These are phyloP conservation scores for Magnusiomyces paraingens DNA, from an alignment of 1,139 yeast genomes.

Conservation along the genomic window DNA sequence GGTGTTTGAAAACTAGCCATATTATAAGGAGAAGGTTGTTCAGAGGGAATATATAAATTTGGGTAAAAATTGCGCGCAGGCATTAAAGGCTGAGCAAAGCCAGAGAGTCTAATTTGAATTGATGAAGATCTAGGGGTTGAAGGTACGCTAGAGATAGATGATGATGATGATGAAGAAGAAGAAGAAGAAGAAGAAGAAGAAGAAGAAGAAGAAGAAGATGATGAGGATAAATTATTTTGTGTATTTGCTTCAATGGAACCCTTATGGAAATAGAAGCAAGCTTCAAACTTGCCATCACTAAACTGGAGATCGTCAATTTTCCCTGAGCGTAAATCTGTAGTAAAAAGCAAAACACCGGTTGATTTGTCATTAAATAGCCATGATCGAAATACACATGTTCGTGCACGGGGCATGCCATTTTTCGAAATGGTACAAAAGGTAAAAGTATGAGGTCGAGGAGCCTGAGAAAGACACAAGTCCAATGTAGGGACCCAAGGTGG, in stretches of 20 bases:
- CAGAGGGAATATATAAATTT: neutral
- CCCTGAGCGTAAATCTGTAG: constrained; percentile 65
- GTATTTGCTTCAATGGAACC: neutral
- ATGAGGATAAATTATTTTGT: neutral
- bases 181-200: neutral
- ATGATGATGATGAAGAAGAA: neutral
- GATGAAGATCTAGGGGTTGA: constrained; percentile 47
- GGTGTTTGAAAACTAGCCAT: neutral
- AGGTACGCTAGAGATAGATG: constrained; percentile 26
- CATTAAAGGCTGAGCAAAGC: constrained; percentile 42
- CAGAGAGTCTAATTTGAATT: constrained; percentile 49
- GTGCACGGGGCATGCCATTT: constrained; percentile 50
- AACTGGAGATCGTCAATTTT: constrained; percentile 49
- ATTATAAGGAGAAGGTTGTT: too few relatives aligned
- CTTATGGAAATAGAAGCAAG: constrained; percentile 61
- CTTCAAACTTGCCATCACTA: constrained; percentile 54
- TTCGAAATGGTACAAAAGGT: constrained; percentile 63
- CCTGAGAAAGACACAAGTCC: constrained; percentile 20
- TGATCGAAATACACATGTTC: constrained; percentile 70
- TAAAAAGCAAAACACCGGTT: constrained; percentile 61
- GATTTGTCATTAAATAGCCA: constrained; percentile 64
- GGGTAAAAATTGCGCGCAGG: neutral
- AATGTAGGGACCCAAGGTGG: constrained; percentile 29
- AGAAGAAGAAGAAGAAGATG: neutral
- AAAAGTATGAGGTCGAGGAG: constrained; percentile 38